These are phyloP conservation scores for Mrakia blollopis DNA, from an alignment of 768 basidiomycete genomes.

Conservation along the genomic window DNA sequence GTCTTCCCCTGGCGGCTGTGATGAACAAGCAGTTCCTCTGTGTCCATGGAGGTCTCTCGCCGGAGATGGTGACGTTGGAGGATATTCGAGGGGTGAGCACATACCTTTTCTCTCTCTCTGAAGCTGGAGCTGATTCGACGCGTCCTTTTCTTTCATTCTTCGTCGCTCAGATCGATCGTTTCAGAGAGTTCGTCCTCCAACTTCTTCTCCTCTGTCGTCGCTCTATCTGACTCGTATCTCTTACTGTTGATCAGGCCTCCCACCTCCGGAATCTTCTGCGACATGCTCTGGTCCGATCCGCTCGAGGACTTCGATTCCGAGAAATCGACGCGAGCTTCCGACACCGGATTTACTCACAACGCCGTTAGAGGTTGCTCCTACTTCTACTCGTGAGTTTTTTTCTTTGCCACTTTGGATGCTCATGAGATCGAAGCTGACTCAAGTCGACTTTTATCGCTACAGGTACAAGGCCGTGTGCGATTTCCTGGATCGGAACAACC, in stretches of 20 bases:
- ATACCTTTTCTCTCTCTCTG: background rate
- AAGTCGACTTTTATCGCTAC: conserved; percentile 6
- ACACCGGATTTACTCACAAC: conserved; percentile 75
- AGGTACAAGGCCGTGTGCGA: conserved; percentile 96
- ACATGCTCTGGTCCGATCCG: conserved; percentile 97
- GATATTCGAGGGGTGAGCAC: conserved; percentile 75
- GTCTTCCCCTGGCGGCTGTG: conserved; percentile 87
- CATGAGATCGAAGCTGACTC: too few relatives aligned
- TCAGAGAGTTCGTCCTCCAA: conserved; percentile 58
- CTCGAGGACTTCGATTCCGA: conserved; percentile 95
- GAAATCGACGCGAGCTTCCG: conserved; percentile 63
- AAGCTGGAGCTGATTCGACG: background rate
- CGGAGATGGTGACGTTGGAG: conserved; percentile 90
- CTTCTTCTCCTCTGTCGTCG: background rate
- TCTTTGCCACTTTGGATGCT: too few relatives aligned
- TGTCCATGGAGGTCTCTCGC: conserved; percentile 94
- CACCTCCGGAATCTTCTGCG: conserved; percentile 95
- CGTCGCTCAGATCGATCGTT: conserved; percentile 75
- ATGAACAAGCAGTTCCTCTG: conserved; percentile 99
- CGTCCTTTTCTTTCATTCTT: conserved; percentile 12
- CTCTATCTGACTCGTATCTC: background rate
- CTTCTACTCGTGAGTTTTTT: conserved; percentile 80
- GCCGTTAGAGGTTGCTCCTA: conserved; percentile 96
- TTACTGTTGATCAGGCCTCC: conserved; percentile 54
- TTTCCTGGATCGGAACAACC: conserved; percentile 94